Percentiles rank a stretch among this genome's conserved stretches.
These are phyloP conservation scores for Microdochium trichocladiopsis DNA, from an alignment of 2,329 filamentous ascomycete genomes.

Conservation along the genomic window DNA sequence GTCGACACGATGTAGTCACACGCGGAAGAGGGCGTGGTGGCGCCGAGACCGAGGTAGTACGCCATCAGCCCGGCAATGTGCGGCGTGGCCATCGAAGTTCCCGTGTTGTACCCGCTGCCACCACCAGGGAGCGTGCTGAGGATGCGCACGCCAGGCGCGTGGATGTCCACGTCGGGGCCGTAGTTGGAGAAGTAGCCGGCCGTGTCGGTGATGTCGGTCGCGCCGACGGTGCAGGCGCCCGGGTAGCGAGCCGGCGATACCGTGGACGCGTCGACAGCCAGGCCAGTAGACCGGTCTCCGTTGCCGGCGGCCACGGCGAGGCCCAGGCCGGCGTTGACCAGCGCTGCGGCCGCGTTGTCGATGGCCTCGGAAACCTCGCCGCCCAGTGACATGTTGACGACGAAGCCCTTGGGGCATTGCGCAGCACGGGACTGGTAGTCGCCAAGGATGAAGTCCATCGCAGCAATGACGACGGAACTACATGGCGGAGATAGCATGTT, in stretches of 20 bases:
- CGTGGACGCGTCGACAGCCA: conserved; percentile 9
- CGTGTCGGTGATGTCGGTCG: conserved; percentile 5
- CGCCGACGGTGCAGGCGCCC: conserved; percentile 12
- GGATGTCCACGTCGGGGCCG: conserved; percentile 8
- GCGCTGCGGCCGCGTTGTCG: conserved; percentile 7
- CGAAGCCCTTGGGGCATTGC: conserved; percentile 11
- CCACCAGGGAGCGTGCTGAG: conserved; percentile 9
- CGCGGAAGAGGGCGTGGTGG: neutral
- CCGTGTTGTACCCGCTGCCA: conserved; percentile 38
- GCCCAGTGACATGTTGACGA: conserved; percentile 20
- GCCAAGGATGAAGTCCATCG: conserved; percentile 18
- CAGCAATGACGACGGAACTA: conserved; percentile 20
- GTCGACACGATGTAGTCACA: neutral
- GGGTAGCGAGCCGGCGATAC: conserved; percentile 8
- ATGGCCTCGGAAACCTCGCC: conserved; percentile 1
- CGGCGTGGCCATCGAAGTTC: conserved; percentile 43
- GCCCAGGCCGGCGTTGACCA: conserved; percentile 8
- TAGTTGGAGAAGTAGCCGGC: conserved; percentile 10
- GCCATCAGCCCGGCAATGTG: conserved; percentile 42
- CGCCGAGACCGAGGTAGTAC: neutral
- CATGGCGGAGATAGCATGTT: neutral
- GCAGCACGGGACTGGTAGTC: conserved; percentile 5
- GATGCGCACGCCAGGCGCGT: conserved; percentile 7
- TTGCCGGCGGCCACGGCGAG: conserved; percentile 14
- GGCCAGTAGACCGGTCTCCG: neutral